phyloP scores from a whole-genome alignment of 176 grass and related monocot species.

The Musa acuminata region DNA sequence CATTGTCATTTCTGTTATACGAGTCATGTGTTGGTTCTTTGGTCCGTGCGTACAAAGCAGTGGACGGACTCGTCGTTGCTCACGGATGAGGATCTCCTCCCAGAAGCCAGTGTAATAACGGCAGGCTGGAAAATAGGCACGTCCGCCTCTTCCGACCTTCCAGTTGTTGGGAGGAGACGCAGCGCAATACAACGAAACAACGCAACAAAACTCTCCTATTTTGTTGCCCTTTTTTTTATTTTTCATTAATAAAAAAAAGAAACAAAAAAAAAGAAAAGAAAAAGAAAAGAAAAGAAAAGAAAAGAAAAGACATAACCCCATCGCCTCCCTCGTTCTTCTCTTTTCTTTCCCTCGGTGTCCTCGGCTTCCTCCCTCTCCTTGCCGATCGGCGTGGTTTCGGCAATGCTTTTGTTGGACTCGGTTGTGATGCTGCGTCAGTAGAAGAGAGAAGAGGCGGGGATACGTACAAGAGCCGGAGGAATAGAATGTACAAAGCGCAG shows the following conservation, averaged over 20 bases:
- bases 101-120: too few species aligned
- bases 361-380: neutral
- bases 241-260: neutral
- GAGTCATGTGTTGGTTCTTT: too few species aligned
- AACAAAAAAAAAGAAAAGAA: neutral
- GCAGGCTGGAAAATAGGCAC: neutral
- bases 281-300: neutral
- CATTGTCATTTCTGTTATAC: too few species aligned
- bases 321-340: neutral
- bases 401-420: neutral
- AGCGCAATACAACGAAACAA: neutral
- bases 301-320: neutral
- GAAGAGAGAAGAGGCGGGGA: neutral
- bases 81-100: too few species aligned
- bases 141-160: neutral
- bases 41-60: too few species aligned
- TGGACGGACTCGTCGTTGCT: too few species aligned
- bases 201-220: neutral
- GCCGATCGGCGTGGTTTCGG: neutral
- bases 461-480: neutral
- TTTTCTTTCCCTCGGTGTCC: neutral
- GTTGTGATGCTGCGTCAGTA: neutral
- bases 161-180: neutral
- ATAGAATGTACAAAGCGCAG: slow-evolving; percentile 15
- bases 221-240: neutral